These are phyloP conservation scores for Aphanoascus verrucosus DNA, from an alignment of 2,329 filamentous ascomycete species.

Conservation along the genomic window DNA sequence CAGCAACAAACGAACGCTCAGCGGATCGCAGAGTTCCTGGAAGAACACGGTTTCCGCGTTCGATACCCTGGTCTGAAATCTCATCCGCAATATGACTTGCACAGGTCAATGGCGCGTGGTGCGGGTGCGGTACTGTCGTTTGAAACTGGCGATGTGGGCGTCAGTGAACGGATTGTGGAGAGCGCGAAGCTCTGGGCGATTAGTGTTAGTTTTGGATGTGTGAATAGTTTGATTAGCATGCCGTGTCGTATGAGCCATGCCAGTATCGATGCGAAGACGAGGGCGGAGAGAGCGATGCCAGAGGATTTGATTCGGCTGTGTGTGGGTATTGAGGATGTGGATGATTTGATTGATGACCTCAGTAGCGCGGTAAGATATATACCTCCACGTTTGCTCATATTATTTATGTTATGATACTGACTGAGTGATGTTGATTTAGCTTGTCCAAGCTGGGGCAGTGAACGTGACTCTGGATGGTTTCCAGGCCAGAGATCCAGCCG, in stretches of 20 bases:
- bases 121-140: conserved; percentile 92
- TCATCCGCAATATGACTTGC: conserved; percentile 91
- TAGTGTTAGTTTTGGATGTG: conserved; percentile 93
- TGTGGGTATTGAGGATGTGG: conserved; percentile 87
- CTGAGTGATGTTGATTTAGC: conserved; percentile 36
- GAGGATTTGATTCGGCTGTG: conserved; percentile 94
- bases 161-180: conserved; percentile 91
- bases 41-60: conserved; percentile 82
- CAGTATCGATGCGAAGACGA: conserved; percentile 90
- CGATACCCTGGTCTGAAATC: conserved; percentile 89
- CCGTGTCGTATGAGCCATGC: conserved; percentile 99
- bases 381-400: not conserved
- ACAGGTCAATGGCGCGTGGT: conserved; percentile 90
- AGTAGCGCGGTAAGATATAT: conserved; percentile 60
- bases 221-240: conserved; percentile 98
- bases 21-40: conserved; percentile 82
- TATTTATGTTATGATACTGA: conserved; percentile 9
- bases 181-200: conserved; percentile 86
- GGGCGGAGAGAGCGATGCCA: conserved; percentile 79
- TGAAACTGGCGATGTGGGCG: conserved; percentile 73
- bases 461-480: conserved; percentile 76
- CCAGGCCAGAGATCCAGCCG: conserved; percentile 43
- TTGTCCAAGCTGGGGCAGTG: conserved; percentile 90
- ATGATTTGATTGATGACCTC: conserved; percentile 88
- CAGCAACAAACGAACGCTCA: conserved; percentile 93